A percentile compares a stretch with the other conserved stretches of the same genome.
These are phyloP conservation scores for Eleusine coracana DNA, from an alignment of 176 grass and related monocot species.

Conservation along the genomic window DNA sequence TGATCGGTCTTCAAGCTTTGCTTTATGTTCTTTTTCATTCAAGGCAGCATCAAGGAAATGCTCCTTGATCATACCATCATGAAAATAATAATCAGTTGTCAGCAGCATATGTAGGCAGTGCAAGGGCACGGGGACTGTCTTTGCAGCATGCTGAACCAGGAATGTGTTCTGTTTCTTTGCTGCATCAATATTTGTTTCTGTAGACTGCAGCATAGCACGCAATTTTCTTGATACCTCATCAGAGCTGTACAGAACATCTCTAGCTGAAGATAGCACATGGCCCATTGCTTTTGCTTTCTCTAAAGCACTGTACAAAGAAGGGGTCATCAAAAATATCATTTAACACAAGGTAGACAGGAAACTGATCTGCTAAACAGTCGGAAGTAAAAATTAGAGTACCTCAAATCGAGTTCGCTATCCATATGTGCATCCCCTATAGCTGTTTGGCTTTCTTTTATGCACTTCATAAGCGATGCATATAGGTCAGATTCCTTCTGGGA, in stretches of 20 bases:
- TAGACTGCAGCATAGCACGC: conserved; percentile 75
- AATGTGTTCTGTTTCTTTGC: conserved; percentile 93
- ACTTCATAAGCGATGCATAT: conserved; percentile 61
- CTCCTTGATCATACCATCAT: conserved; percentile 42
- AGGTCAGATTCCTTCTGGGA: conserved; percentile 65
- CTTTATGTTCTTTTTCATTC: conserved; percentile 56
- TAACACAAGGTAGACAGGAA: conserved; percentile 4
- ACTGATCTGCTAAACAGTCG: conserved; percentile 25
- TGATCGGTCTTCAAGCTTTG: conserved; percentile 75
- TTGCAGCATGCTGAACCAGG: conserved; percentile 95
- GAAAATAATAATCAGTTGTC: conserved; percentile 75
- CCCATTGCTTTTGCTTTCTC: conserved; percentile 92
- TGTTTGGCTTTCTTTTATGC: conserved; percentile 65
- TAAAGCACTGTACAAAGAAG: conserved; percentile 71
- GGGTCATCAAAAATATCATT: conserved; percentile 34
- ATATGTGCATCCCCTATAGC: conserved; percentile 63
- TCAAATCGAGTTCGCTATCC: conserved; percentile 60
- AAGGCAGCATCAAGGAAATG: conserved; percentile 44
- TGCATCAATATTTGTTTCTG: conserved; percentile 71
- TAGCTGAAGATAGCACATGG: conserved; percentile 64
- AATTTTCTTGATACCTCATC: conserved; percentile 71
- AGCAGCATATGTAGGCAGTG: conserved; percentile 91
- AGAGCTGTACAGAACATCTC: conserved; percentile 59
- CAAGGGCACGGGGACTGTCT: conserved; percentile 85
- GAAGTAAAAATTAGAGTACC: conserved; percentile 44